phyloP scores from a whole-genome alignment of 768 basidiomycete species.

The Psilocybe sp. region DNA sequence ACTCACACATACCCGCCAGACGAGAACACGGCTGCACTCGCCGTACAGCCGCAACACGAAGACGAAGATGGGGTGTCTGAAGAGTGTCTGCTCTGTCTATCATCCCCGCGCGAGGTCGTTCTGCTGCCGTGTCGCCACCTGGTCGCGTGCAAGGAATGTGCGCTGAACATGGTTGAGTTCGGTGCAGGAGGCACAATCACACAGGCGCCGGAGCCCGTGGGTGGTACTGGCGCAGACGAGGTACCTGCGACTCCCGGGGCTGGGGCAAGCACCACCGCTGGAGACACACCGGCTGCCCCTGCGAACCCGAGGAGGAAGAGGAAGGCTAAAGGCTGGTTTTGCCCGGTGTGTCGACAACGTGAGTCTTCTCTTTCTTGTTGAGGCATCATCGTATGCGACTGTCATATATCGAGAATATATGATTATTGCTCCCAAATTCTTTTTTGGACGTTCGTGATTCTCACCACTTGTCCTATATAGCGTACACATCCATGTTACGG shows the following conservation, averaged over 20 bases:
- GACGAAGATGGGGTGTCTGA: slow-evolving; percentile 75
- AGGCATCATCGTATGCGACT: no score
- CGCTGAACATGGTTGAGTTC: slow-evolving; percentile 96
- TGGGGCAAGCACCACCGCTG: slow-evolving; percentile 17
- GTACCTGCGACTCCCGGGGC: slow-evolving; percentile 25
- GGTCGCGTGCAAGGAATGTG: slow-evolving; percentile 94
- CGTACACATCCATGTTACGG: slow-evolving; percentile 84
- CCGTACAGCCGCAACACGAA: slow-evolving; percentile 21
- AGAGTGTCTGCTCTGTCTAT: slow-evolving; percentile 86
- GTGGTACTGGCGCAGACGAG: slow-evolving; percentile 15
- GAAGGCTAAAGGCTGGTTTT: slow-evolving; percentile 97
- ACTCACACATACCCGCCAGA: slow-evolving; percentile 36
- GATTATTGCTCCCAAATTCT: background rate
- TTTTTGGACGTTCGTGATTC: background rate
- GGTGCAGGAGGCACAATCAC: slow-evolving; percentile 87
- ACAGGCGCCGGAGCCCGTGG: slow-evolving; percentile 45
- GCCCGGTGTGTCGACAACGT: slow-evolving; percentile 95
- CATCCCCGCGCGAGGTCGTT: slow-evolving; percentile 86
- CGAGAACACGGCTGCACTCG: slow-evolving; percentile 47
- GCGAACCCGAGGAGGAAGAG: slow-evolving; percentile 70
- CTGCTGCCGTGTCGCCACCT: slow-evolving; percentile 91
- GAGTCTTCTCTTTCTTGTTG: slow-evolving; percentile 28
- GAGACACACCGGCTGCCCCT: slow-evolving; percentile 24
- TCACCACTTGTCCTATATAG: slow-evolving; percentile 33
- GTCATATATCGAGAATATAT: no score